Percentiles rank a stretch among this genome's conserved stretches.
Conservation (phyloP, 2,329 filamentous ascomycete genomes). For the Didymella pinodella region DNA sequence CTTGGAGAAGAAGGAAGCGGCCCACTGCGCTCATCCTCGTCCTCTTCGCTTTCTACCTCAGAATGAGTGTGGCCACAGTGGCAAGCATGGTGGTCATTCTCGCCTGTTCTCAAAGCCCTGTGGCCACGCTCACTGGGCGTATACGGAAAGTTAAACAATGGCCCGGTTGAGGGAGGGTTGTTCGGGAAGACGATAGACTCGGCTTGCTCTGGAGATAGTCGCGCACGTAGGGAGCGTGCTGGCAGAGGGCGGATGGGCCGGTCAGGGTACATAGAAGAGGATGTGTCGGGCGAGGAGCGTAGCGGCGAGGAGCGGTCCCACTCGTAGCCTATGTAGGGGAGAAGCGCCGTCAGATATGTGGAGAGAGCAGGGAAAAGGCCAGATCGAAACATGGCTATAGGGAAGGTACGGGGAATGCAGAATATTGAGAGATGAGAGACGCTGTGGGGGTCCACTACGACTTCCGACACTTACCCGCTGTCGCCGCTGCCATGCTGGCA, state of each 20-base stretch:
- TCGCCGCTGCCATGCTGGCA: conserved; percentile 52
- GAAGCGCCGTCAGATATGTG: conserved; percentile 46
- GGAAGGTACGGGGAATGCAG: conserved; percentile 25
- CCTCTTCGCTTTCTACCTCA: conserved; percentile 68
- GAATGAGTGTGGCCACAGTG: conserved; percentile 57
- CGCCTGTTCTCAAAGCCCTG: conserved; percentile 54
- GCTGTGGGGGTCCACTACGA: conserved; percentile 33
- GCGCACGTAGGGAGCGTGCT: conserved; percentile 85
- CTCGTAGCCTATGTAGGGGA: conserved; percentile 51
- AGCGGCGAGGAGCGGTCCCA: conserved; percentile 52
- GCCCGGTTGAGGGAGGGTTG: conserved; percentile 72
- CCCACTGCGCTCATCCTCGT: conserved; percentile 55
- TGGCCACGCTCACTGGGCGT: conserved; percentile 42
- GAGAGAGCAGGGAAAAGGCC: conserved; percentile 38
- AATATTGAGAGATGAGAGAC: conserved; percentile 35
- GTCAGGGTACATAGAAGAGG: conserved; percentile 83
- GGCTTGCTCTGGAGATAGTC: conserved; percentile 84
- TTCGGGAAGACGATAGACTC: conserved; percentile 84
- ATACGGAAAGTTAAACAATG: conserved; percentile 77
- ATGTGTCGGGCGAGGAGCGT: conserved; percentile 68
- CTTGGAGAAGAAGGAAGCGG: conserved; percentile 52
- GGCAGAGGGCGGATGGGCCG: conserved; percentile 93
- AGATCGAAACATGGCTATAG: conserved; percentile 25
- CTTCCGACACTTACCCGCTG: conserved; percentile 50
- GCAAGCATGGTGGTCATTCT: conserved; percentile 60